These are phyloP conservation scores for Cryphonectria radicalis DNA, from an alignment of 2,329 filamentous ascomycete species.

Conservation along the genomic window DNA sequence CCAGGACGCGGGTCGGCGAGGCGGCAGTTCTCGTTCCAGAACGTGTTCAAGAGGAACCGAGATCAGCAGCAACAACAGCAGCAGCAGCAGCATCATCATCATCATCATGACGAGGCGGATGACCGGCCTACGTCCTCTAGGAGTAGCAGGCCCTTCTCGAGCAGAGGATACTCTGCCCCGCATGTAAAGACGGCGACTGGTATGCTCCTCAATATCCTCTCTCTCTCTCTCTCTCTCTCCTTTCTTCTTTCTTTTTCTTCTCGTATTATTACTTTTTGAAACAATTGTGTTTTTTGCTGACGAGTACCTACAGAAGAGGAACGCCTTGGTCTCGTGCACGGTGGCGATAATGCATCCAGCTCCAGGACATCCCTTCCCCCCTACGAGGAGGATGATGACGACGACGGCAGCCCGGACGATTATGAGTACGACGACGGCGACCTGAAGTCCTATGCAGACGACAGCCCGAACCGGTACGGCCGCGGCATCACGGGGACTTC, in stretches of 20 bases:
- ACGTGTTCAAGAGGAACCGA: slow-evolving; percentile 69
- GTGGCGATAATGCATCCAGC: slow-evolving; percentile 69
- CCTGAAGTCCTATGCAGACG: slow-evolving; percentile 36
- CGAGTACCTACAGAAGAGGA: slow-evolving; percentile 68
- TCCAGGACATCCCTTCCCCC: slow-evolving; percentile 41
- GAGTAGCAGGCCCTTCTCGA: slow-evolving; percentile 42
- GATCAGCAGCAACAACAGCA: slow-evolving; percentile 30
- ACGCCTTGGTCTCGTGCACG: slow-evolving; percentile 78
- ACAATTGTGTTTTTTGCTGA: neutral
- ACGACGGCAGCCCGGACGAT: slow-evolving; percentile 32
- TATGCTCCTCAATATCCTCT: neutral
- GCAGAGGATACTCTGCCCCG: slow-evolving; percentile 47
- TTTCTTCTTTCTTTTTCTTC: too few species aligned
- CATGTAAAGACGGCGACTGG: slow-evolving; percentile 59
- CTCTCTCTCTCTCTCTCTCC: too few species aligned
- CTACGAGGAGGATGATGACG: slow-evolving; percentile 42
- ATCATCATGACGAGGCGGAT: slow-evolving; percentile 26
- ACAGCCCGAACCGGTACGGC: slow-evolving; percentile 44
- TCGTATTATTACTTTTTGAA: neutral
- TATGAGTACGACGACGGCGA: slow-evolving; percentile 37
- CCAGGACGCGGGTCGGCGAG: slow-evolving; percentile 53
- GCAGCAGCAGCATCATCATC: slow-evolving; percentile 30
- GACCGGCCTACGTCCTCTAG: slow-evolving; percentile 35
- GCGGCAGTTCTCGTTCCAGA: slow-evolving; percentile 91
- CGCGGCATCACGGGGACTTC: slow-evolving; percentile 47